phyloP scores from a whole-genome alignment of 2,329 filamentous ascomycete genomes.

The Aspergillus melleus region DNA sequence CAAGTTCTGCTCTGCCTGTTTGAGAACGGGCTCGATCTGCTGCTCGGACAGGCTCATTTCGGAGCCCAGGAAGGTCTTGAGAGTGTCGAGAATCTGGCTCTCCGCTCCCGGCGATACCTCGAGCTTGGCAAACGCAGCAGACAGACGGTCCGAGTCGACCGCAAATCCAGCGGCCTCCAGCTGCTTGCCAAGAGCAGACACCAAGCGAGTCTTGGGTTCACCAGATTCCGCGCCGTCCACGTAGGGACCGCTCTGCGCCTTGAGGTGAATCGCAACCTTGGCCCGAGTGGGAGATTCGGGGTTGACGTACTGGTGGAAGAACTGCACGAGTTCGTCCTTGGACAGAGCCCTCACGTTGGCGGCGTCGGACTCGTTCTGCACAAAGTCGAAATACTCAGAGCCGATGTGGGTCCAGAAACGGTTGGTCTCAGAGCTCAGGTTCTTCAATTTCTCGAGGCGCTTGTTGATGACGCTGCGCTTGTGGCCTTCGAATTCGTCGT shows the following conservation, averaged over 20 bases:
- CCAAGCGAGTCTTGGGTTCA: conserved; percentile 48
- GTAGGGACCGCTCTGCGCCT: conserved; percentile 65
- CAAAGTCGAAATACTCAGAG: conserved; percentile 86
- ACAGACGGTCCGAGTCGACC: conserved; percentile 43
- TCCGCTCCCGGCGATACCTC: conserved; percentile 50
- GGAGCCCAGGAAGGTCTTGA: conserved; percentile 53
- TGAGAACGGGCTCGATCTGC: conserved; percentile 50
- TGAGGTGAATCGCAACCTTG: conserved; percentile 82
- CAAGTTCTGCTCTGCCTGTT: conserved; percentile 52
- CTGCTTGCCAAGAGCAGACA: conserved; percentile 46
- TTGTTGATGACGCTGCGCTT: conserved; percentile 87
- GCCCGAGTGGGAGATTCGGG: conserved; percentile 71
- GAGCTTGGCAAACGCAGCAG: conserved; percentile 46
- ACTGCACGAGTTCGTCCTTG: conserved; percentile 76
- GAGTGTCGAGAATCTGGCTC: conserved; percentile 50
- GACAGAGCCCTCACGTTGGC: conserved; percentile 70
- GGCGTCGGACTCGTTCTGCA: conserved; percentile 77
- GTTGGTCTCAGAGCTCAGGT: conserved; percentile 78
- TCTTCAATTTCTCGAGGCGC: conserved; percentile 87
- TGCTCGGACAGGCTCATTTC: conserved; percentile 52
- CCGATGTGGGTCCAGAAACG: conserved; percentile 84
- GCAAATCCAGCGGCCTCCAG: conserved; percentile 50
- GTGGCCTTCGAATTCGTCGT: conserved; percentile 83
- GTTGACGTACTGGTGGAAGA: conserved; percentile 74
- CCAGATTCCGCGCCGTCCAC: conserved; percentile 33